These are phyloP conservation scores for Chimonanthus salicifolius DNA, from an alignment of 164 flowering plant species.

Conservation along the genomic window DNA sequence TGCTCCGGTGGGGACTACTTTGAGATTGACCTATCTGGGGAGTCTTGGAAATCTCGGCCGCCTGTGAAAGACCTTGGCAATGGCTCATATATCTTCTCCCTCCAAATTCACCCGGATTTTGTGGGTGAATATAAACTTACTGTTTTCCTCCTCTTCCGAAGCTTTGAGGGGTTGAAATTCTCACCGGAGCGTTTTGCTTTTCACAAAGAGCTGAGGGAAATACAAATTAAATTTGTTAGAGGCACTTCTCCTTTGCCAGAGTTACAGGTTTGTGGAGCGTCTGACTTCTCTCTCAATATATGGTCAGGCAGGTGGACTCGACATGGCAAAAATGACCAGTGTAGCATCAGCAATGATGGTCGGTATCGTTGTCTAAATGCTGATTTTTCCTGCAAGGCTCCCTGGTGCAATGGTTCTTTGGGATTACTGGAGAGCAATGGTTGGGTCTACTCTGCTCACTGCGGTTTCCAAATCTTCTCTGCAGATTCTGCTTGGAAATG, in stretches of 20 bases:
- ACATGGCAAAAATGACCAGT: constrained; percentile 54
- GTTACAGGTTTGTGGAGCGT: constrained; percentile 31
- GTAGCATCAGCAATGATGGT: constrained; percentile 60
- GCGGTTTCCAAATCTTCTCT: constrained; percentile 57
- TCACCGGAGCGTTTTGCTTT: constrained; percentile 48
- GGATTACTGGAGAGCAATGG: constrained; percentile 90
- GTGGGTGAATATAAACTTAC: constrained; percentile 56
- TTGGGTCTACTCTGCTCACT: constrained; percentile 91
- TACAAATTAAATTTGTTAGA: constrained; percentile 36
- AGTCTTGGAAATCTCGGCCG: constrained; percentile 81
- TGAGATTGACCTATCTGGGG: constrained; percentile 82
- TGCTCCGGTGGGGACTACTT: constrained; percentile 89
- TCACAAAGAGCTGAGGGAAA: constrained; percentile 41
- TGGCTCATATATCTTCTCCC: constrained; percentile 58
- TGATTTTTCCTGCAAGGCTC: constrained; percentile 43
- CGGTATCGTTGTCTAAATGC: constrained; percentile 59
- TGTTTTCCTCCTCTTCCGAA: constrained; percentile 61
- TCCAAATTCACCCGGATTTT: constrained; percentile 85
- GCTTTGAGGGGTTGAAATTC: constrained; percentile 65
- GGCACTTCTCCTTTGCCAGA: constrained; percentile 29
- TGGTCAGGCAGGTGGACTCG: constrained; percentile 94
- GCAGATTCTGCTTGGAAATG: constrained; percentile 79
- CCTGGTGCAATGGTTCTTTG: constrained; percentile 83
- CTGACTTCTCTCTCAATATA: constrained; percentile 48
- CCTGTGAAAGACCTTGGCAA: constrained; percentile 60